These are phyloP conservation scores for Cladophialophora carrionii DNA, from an alignment of 2,329 filamentous ascomycete genomes.

Conservation along the genomic window DNA sequence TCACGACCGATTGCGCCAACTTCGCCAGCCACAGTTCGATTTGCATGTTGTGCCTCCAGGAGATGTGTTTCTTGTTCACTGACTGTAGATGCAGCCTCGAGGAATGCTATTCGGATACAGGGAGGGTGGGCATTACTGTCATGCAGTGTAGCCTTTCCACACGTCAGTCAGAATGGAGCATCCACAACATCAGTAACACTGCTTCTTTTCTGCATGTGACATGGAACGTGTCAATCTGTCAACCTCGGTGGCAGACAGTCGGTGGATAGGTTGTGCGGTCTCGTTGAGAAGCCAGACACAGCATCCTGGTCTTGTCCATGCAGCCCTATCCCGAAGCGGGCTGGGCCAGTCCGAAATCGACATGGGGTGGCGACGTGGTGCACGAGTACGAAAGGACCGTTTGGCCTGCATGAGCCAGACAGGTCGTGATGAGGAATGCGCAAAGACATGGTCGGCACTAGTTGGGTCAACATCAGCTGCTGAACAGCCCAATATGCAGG, in stretches of 20 bases:
- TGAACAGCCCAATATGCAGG: not conserved
- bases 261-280: not conserved
- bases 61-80: not conserved
- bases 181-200: not conserved
- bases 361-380: not conserved
- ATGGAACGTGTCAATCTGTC: conserved; percentile 2
- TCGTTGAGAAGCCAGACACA: not conserved
- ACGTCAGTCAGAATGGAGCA: not conserved
- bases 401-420: not conserved
- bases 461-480: not conserved
- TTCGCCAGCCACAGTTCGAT: not conserved
- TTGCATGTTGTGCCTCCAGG: not conserved
- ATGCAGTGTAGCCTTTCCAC: not conserved
- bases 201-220: not conserved
- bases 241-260: conserved; percentile 2
- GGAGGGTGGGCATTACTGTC: no score
- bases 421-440: conserved; percentile 4
- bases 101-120: not conserved
- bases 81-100: not conserved
- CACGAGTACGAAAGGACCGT: not conserved
- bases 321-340: conserved; percentile 7
- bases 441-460: not conserved
- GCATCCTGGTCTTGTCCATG: not conserved
- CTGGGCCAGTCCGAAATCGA: conserved; percentile 7
- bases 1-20: not conserved